phyloP scores from a whole-genome alignment of 164 flowering plant genomes.

The Santalum album region DNA sequence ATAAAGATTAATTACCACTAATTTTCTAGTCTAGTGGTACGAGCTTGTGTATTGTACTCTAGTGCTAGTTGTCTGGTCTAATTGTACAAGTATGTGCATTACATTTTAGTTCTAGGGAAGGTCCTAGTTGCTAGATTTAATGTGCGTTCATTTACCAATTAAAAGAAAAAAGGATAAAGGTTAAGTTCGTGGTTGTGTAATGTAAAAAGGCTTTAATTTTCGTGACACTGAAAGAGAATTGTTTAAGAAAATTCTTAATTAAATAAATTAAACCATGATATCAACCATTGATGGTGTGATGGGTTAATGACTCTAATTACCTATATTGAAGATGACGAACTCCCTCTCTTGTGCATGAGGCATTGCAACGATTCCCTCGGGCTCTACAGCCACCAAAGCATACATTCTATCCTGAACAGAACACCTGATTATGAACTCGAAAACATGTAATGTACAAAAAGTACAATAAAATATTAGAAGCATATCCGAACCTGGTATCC shows the following conservation, averaged over 20 bases:
- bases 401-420: constrained; percentile 28
- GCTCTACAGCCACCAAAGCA: constrained; percentile 67
- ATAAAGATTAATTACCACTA: no score
- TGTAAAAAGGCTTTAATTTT: no score
- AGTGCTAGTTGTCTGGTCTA: not conserved
- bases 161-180: no score
- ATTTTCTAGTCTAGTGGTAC: not conserved
- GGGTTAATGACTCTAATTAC: constrained; percentile 22
- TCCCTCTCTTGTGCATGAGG: constrained; percentile 50
- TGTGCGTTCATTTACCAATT: no score
- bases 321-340: constrained; percentile 65
- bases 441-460: not conserved
- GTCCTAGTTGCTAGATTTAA: no score
- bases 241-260: no score
- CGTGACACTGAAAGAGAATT: no score
- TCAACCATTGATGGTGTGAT: not conserved
- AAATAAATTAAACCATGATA: not conserved
- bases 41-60: no score
- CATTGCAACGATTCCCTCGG: constrained; percentile 80
- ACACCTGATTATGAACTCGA: constrained; percentile 3
- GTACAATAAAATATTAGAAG: not conserved
- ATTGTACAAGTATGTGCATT: no score
- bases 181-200: no score
- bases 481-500: constrained; percentile 23
- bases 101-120: no score